Evolutionary conservation across 2,329 filamentous ascomycete genomes (phyloP), one percentile per base, ranked within the genome.

Genomic region (Albophoma yamanashiensis): DNA sequence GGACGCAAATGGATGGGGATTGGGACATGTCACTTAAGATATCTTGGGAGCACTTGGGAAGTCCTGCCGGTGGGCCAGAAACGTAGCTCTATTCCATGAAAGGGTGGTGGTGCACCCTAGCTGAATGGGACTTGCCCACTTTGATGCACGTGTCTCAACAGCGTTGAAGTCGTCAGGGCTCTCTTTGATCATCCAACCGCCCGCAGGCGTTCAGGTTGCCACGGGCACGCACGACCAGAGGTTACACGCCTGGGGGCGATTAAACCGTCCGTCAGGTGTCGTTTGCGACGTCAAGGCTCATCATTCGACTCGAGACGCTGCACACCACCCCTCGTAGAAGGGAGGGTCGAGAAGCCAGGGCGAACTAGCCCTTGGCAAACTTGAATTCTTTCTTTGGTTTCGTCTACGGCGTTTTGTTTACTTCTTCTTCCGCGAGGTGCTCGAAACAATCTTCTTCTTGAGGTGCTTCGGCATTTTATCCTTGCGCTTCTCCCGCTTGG

Each of bases 391-490:
- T 59, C 39, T 61, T 42, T 47, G 43, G 57, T 59, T 60, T 42
- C 57, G 40, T 58, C 52, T 63, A 61, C 61, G 45, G 36, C 27
- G 31, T 55, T 42, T 53, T 43, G 42, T 59, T 68, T 78, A 82
- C 71, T 83, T 87, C 77, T 89, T 88, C 69, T 82, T 84, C 65
- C 84, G 78, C 60, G 84, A 79, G 20, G 81, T 80, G 63, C 79
- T 78, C 60, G 81, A 82, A 34, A 96, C 84, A 61, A 96, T 75
- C 71, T 89, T 90, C 80, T 97, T 97, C 82, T 99, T 99, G 40
- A 96, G 65, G 71, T 95, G 86, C 77, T 99, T 99, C 0, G 94
- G 93, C 76, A 99, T 96, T 80, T 99, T 99, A 4, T 90, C 89
- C 74, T 93, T 91, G 62, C 94, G 81, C 78, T 95, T 92, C 74